phyloP scores from a whole-genome alignment of 1,284 basidiomycete genomes.

The Waitea zeae region DNA sequence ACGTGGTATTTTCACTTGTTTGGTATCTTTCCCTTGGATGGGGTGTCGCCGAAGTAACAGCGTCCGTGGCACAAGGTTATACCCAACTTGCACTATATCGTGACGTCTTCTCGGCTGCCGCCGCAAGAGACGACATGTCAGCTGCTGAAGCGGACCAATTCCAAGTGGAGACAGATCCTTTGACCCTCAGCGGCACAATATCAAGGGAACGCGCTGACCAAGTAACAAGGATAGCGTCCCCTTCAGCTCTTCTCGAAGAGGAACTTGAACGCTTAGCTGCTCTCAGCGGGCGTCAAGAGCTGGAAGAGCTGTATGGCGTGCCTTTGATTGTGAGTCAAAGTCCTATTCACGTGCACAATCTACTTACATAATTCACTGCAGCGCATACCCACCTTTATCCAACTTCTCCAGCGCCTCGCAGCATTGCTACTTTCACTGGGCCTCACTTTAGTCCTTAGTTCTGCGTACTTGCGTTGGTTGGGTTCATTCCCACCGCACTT shows the following conservation, averaged over 20 bases:
- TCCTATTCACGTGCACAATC: conserved; percentile 1
- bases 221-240: not conserved
- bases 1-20: conserved; percentile 40
- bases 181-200: too few species aligned
- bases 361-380: too few species aligned
- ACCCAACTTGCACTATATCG: conserved; percentile 43
- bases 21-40: conserved; percentile 65
- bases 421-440: conserved; percentile 51
- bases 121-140: too few species aligned
- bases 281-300: conserved; percentile 46
- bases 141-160: not conserved
- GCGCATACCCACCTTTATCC: conserved; percentile 61
- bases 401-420: conserved; percentile 56
- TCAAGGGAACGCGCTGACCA: not conserved
- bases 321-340: conserved; percentile 45
- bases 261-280: conserved; percentile 41
- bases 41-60: conserved; percentile 44
- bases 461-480: conserved; percentile 35
- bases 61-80: conserved; percentile 51
- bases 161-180: not conserved
- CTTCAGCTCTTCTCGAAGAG: not conserved
- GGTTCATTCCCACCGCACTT: conserved; percentile 10
- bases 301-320: conserved; percentile 58
- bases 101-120: conserved; percentile 38
- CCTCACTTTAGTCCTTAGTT: conserved; percentile 42